A percentile compares a stretch with the other conserved stretches of the same genome.
phyloP scores from a whole-genome alignment of 768 basidiomycete genomes.

The Tylopilus sp. region DNA sequence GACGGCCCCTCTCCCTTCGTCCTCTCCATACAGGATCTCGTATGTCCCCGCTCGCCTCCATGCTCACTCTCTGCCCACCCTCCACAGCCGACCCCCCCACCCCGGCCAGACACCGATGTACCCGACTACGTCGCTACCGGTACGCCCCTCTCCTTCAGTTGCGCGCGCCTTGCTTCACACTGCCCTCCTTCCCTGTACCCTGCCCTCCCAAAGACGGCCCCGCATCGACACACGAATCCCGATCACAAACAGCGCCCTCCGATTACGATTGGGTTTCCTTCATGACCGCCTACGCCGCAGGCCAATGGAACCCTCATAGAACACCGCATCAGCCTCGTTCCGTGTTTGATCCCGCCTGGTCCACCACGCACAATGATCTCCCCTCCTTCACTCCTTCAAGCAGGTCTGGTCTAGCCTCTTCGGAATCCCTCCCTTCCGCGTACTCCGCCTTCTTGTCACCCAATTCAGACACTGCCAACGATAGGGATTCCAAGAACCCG shows the following conservation, averaged over 20 bases:
- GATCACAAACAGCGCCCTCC: conserved; percentile 20
- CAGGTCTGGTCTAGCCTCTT: conserved; percentile 6
- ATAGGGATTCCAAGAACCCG: conserved; percentile 18
- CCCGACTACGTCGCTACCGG: conserved; percentile 19
- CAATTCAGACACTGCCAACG: conserved; percentile 10
- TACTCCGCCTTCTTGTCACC: conserved; percentile 10
- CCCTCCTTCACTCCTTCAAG: not conserved
- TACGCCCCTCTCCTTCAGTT: conserved; percentile 11
- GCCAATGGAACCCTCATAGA: conserved; percentile 76
- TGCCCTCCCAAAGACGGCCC: conserved; percentile 13
- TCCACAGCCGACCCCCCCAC: conserved; percentile 4
- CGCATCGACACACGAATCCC: conserved; percentile 8
- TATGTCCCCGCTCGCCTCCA: not conserved
- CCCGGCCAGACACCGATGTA: conserved; percentile 6
- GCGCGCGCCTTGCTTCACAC: conserved; percentile 3
- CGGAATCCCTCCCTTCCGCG: conserved; percentile 11
- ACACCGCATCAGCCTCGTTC: conserved; percentile 57
- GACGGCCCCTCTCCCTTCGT: conserved; percentile 39
- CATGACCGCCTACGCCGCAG: conserved; percentile 69
- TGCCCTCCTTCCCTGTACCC: conserved; percentile 22
- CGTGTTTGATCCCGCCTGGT: conserved; percentile 21
- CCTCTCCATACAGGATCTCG: conserved; percentile 29
- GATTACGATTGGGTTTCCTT: conserved; percentile 73
- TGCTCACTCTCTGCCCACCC: not conserved
- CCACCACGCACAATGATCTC: conserved; percentile 5